Evolutionary conservation across 2,329 filamentous ascomycete genomes (phyloP).

Genomic region (Alternaria infectoria): DNA sequence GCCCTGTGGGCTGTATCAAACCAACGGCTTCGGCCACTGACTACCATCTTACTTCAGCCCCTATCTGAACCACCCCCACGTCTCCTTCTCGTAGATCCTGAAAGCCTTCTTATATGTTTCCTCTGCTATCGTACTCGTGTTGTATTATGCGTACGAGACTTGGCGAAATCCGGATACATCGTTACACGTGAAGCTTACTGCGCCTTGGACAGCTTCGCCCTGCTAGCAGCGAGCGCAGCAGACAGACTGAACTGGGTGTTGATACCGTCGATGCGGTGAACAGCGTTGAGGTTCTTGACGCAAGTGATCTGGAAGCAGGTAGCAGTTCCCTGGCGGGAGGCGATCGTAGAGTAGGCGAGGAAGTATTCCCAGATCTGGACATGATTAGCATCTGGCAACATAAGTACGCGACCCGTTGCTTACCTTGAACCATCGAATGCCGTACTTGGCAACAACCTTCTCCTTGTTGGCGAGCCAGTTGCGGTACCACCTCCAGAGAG

Average conservation of each 20-base stretch:
- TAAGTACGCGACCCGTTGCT: conserved; percentile 47
- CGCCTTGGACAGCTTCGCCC: conserved; percentile 38
- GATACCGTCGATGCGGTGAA: conserved; percentile 79
- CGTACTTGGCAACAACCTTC: conserved; percentile 94
- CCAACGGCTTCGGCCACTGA: neutral
- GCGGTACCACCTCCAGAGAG: conserved; percentile 96
- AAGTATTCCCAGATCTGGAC: conserved; percentile 89
- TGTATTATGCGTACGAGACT: neutral
- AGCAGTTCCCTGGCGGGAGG: conserved; percentile 80
- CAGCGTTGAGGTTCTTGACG: conserved; percentile 90
- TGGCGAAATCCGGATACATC: neutral
- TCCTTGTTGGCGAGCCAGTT: conserved; percentile 97
- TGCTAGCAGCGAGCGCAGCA: conserved; percentile 65
- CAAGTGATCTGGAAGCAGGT: conserved; percentile 87
- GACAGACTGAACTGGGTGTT: conserved; percentile 70
- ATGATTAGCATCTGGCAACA: conserved; percentile 9
- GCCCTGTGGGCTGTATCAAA: neutral
- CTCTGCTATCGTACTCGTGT: neutral
- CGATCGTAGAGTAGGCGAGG: conserved; percentile 83
- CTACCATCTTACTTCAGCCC: neutral
- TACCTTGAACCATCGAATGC: conserved; percentile 92
- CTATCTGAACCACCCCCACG: neutral
- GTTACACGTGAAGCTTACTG: conserved; percentile 2
- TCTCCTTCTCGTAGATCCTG: neutral
- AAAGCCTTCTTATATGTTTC: neutral